Base-by-base conservation (phyloP, 768 basidiomycete genomes). In the Wakefieldia striispora region DNA sequence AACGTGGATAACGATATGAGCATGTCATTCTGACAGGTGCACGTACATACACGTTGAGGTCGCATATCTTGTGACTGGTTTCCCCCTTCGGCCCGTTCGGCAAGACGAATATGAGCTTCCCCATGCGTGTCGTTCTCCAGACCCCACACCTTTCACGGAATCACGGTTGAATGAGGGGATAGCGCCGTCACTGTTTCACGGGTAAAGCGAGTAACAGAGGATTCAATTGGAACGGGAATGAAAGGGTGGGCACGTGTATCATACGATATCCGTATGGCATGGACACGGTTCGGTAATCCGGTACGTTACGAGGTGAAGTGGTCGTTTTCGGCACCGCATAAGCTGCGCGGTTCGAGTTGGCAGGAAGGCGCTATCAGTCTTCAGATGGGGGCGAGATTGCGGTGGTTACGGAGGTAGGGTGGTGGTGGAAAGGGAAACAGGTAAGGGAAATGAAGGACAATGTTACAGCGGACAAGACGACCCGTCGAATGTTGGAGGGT, bases 1-100 rank as follows among this genome's bases (percentile, higher is more conserved):
- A 34, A 33, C 43, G 48, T 57, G 54, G 11, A 42, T 50, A 11
- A 40, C 42, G 39, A 27, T 21, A 16, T 34, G 43, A 45, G 43
- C 29, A 55, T 44, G 38, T 23, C 45, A 43, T 46, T 2, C 26
- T 47, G 47, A 16, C 23, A 40, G 17, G 41, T 9, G 59, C 56
- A 12, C 40, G 26, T 23, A 40, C 47, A 36, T 23, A 40, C 47
- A 36, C 27, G 47, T 47, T 35, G 26, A 20, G 29, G 14, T 47
- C 14, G 14, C 17, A 23, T 12, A 33, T 33, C 8, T 7, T 33
- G 33, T 33, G 3, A 16, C 33, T 6, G 33, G 14, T 14, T 5
- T 33, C 33, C 11, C 23, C 21, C 24, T 14, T 27, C 23, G 26
- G 31, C 14, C 19, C 31, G 29, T 26, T 40, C 7, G 44, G 27